Conservation (phyloP, 352 stramenopile species). For the Phytophthora litchii region DNA sequence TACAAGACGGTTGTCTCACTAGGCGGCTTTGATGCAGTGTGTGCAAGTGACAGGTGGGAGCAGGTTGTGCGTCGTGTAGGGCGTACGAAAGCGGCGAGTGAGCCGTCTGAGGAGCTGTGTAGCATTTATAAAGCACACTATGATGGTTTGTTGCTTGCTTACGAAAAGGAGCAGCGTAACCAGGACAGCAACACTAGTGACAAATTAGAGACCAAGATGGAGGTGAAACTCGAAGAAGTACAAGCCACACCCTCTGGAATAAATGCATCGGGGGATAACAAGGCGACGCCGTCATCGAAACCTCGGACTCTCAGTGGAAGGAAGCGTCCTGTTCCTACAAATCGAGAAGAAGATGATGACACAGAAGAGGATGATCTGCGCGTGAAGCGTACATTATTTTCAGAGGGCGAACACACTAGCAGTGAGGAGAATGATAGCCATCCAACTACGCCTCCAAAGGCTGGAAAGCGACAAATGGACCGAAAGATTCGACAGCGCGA, state of each 20-base stretch:
- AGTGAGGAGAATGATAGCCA: conserved; percentile 61
- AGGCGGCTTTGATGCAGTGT: conserved; percentile 60
- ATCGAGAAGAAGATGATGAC: conserved; percentile 17
- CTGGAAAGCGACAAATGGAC: conserved; percentile 5
- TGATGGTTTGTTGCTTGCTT: conserved; percentile 52
- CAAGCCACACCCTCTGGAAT: conserved; percentile 18
- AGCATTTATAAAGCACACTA: conserved; percentile 61
- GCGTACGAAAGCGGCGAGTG: conserved; percentile 52
- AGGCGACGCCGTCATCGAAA: conserved; percentile 55
- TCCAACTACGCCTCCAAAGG: conserved; percentile 5
- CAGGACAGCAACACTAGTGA: conserved; percentile 8
- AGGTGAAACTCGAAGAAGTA: conserved; percentile 19
- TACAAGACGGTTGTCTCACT: conserved; percentile 68
- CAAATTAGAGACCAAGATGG: conserved; percentile 13
- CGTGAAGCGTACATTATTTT: conserved; percentile 76
- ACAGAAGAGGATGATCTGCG: conserved; percentile 19
- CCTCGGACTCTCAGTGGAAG: conserved; percentile 54
- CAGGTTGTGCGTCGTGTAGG: conserved; percentile 71
- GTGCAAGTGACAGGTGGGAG: conserved; percentile 40
- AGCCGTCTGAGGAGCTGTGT: conserved; percentile 57
- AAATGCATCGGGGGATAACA: conserved; percentile 13
- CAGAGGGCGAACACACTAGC: conserved; percentile 57
- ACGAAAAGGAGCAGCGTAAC: conserved; percentile 47
- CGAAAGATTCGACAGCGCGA: conserved; percentile 11
- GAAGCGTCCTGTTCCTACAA: conserved; percentile 25